Evolutionary conservation across 1,284 basidiomycete species (phyloP).

Genomic region (Paramarasmius palmivorus): DNA sequence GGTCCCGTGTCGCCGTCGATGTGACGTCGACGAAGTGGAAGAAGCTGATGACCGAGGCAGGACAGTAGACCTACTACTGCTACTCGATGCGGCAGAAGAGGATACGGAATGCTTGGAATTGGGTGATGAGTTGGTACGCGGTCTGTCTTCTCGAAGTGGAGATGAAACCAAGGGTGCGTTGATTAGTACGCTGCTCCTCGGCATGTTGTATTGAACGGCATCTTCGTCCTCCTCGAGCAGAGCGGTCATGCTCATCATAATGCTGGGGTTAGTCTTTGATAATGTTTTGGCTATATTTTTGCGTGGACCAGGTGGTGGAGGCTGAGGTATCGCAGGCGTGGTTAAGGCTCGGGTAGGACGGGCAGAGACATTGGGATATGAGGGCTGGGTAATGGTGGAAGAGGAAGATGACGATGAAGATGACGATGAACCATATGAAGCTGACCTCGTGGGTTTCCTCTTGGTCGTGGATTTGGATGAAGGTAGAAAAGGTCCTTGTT

Average conservation of each 20-base stretch:
- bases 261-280: slow-evolving; percentile 33
- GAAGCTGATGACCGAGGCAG: too few species aligned
- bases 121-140: background rate
- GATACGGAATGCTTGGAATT: background rate
- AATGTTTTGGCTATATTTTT: slow-evolving; percentile 11
- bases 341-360: slow-evolving; percentile 20
- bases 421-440: too few species aligned
- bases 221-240: slow-evolving; percentile 59
- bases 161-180: background rate
- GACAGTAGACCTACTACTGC: too few species aligned
- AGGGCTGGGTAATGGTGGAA: background rate
- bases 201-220: slow-evolving; percentile 14
- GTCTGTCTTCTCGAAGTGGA: background rate
- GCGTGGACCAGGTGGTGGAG: slow-evolving; percentile 21
- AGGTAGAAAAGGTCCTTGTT: background rate
- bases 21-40: too few species aligned
- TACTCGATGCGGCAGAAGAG: too few species aligned
- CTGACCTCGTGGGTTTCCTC: too few species aligned
- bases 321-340: slow-evolving; percentile 14
- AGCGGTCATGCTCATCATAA: slow-evolving; percentile 56
- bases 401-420: too few species aligned
- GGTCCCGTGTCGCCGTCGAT: too few species aligned
- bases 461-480: background rate
- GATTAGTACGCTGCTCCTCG: slow-evolving; percentile 5
- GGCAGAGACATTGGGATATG: background rate